A percentile compares a stretch with the other conserved stretches of the same genome.
phyloP scores from a whole-genome alignment of 306 rosid species.

The Vicia villosa region DNA sequence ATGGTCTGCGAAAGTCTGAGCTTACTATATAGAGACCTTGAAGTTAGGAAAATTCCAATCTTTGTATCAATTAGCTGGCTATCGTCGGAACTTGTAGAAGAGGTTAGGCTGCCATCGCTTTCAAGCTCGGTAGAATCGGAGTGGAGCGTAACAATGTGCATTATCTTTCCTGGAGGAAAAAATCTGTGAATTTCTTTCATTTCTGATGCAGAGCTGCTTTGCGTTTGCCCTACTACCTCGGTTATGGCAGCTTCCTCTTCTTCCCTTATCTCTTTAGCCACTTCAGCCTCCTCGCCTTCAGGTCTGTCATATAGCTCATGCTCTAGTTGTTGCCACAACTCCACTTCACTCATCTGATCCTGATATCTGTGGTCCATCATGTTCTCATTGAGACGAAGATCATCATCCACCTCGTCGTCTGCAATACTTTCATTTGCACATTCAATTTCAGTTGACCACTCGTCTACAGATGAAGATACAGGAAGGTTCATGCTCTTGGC shows the following conservation, averaged over 20 bases:
- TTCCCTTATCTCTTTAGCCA: constrained; percentile 66
- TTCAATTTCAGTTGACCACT: constrained; percentile 77
- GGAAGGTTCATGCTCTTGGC: constrained; percentile 55
- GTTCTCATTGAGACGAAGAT: constrained; percentile 42
- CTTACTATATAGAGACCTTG: constrained; percentile 82
- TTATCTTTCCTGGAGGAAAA: constrained; percentile 88
- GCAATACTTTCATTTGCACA: constrained; percentile 47
- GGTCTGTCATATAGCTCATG: constrained; percentile 68
- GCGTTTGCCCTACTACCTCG: constrained; percentile 57
- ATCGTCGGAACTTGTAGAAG: constrained; percentile 48
- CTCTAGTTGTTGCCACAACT: constrained; percentile 91
- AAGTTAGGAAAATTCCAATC: constrained; percentile 75
- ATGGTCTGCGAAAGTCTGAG: constrained; percentile 86
- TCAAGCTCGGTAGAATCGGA: constrained; percentile 43
- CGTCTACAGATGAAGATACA: constrained; percentile 60
- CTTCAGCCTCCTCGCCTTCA: constrained; percentile 60
- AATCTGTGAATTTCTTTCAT: constrained; percentile 76
- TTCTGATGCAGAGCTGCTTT: constrained; percentile 48
- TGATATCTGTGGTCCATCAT: constrained; percentile 49
- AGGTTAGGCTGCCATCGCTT: constrained; percentile 48
- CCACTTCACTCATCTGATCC: constrained; percentile 78
- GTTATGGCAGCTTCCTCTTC: constrained; percentile 70
- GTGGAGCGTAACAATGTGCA: constrained; percentile 69
- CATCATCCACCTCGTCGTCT: constrained; percentile 40
- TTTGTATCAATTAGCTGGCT: constrained; percentile 54